Conservation (phyloP, 108 stramenopile genomes). For the Epithemia pelagica region DNA sequence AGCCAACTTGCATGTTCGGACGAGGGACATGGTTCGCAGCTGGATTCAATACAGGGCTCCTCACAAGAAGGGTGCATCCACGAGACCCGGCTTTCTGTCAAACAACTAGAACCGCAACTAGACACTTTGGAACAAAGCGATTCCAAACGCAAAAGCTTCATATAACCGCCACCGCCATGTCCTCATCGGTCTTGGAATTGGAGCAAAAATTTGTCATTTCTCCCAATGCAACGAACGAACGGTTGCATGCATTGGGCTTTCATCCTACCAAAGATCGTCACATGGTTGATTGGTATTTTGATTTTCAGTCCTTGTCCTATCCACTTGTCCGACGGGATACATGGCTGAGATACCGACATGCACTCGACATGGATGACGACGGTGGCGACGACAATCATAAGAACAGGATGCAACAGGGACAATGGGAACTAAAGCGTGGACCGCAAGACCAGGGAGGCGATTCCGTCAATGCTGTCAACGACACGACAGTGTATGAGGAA, state of each 20-base stretch:
- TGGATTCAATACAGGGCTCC: too few species aligned
- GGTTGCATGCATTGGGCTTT: conserved; percentile 22
- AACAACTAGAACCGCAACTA: too few species aligned
- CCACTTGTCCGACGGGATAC: conserved; percentile 23
- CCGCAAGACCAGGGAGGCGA: conserved; percentile 4
- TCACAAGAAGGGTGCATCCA: too few species aligned
- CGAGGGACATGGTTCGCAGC: too few species aligned
- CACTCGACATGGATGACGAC: neutral
- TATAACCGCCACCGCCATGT: neutral
- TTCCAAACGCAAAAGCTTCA: too few species aligned
- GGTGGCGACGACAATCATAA: conserved; percentile 3
- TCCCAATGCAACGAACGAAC: conserved; percentile 7
- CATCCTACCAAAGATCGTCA: neutral
- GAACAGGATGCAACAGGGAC: conserved; percentile 10
- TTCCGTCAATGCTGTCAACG: neutral
- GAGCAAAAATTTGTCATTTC: conserved; percentile 40
- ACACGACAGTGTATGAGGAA: conserved; percentile 49
- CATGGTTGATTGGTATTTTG: conserved; percentile 47
- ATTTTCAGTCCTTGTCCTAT: conserved; percentile 3
- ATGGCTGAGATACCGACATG: conserved; percentile 41
- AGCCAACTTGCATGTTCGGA: neutral
- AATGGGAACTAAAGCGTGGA: conserved; percentile 48
- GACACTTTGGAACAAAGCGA: too few species aligned
- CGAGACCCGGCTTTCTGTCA: too few species aligned
- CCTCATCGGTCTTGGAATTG: conserved; percentile 23